Evolutionary conservation across 768 basidiomycete genomes (phyloP), one percentile per base, ranked within the genome.

Genomic region (Hemileccinum rubropunctum): DNA sequence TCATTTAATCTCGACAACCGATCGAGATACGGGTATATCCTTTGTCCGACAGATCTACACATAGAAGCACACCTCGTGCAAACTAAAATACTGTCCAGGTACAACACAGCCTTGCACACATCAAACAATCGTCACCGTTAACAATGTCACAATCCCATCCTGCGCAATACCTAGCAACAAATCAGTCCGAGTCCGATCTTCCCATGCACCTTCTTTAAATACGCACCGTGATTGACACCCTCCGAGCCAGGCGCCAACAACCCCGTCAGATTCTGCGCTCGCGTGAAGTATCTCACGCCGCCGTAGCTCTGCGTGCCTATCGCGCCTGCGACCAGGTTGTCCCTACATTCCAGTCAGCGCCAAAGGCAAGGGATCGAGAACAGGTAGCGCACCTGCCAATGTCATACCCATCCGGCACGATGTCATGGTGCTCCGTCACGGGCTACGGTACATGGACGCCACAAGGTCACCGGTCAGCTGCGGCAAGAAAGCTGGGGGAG

Each of bases 221-320:
- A 55, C 67, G 23, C 43, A 81, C 80, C 77, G 30, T 79, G 79
- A 49, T 82, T 79, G n/a, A 81, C 56, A 3, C 83, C 80, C 1
- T 61, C 42, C 21, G 71, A 65, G 5, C 85, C 84, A 6, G 78
- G 54, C 3, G 76, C 58, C 51, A 86, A 72, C 21, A 88, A 70
- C 6, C 81, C 81, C 3, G 76, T 77, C 20, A 86, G 40, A 43
- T 76, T 76, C 56, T 71, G 48, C 9, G 69, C 73, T 2, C 64
- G 67, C 0, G 82, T 80, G 17, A 47, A 58, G 54, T 84, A 88
- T 0, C 56, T 71, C 20, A 80, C 63, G 13, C 76, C 78, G 11
- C 57, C 66, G 46, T 74, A 78, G 43, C 48, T 66, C 1, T 66
- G 75, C 20, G 56, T 59, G 2, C 76, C 76, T 3, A 71, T 49